Percentiles rank a stretch among this genome's conserved stretches.
phyloP scores from a whole-genome alignment of 208 protist species.

The Trypanosoma brucei region DNA sequence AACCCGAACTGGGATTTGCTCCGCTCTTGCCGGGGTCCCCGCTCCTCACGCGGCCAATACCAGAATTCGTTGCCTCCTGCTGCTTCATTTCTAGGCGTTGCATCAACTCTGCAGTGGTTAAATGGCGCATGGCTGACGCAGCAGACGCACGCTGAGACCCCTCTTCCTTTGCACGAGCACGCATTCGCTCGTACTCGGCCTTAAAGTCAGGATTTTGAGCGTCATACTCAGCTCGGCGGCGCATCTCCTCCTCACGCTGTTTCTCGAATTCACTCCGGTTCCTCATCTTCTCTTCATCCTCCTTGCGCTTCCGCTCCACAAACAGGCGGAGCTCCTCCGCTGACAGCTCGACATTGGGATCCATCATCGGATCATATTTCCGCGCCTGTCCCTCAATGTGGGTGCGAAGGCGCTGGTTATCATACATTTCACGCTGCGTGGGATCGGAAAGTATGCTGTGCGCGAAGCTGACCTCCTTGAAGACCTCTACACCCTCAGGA shows the following conservation, averaged over 20 bases:
- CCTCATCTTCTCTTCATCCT: conserved; percentile 37
- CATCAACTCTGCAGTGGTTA: conserved; percentile 20
- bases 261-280: conserved; percentile 54
- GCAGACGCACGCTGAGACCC: conserved; percentile 1
- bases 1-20: background rate
- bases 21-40: background rate
- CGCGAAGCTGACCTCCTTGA: conserved; percentile 86
- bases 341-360: conserved; percentile 72
- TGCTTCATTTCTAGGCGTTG: conserved; percentile 14
- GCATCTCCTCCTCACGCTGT: conserved; percentile 79
- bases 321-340: conserved; percentile 74
- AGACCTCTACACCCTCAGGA: conserved; percentile 62
- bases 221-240: conserved; percentile 76
- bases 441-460: conserved; percentile 80
- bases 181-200: conserved; percentile 59
- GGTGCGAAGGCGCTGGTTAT: conserved; percentile 50
- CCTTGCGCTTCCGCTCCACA: conserved; percentile 59
- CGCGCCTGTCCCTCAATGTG: conserved; percentile 58
- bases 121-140: conserved; percentile 2
- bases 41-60: no score
- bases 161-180: conserved; percentile 24
- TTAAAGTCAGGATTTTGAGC: conserved; percentile 68
- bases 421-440: conserved; percentile 71
- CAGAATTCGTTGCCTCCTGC: conserved; percentile 10
- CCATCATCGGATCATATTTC: conserved; percentile 78